Base-by-base conservation (phyloP, 78 protist species). In the Cavenderia fasciculata region DNA sequence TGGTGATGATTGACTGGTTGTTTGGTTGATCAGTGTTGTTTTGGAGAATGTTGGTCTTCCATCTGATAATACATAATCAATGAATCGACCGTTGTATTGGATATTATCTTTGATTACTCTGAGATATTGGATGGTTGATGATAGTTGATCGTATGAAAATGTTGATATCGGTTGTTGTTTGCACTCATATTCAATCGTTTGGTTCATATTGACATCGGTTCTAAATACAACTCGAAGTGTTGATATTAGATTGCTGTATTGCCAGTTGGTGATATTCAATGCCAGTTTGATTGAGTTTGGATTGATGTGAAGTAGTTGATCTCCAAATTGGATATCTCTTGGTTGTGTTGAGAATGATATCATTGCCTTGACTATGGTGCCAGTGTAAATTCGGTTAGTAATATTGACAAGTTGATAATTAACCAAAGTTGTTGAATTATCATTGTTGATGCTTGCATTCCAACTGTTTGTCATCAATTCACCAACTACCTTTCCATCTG, bases 251-350 rank as follows among this genome's bases (percentile, higher is more conserved):
- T 74, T 65, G 6, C 8, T 14, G 12, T 65, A 78, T 27, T 23
- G 19, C 88, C 88, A 78, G 19, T 41, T 54, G 3, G n/a, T 16
- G 21, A 78, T 66, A 29, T 51, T n/a, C 21, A 78, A 18, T 6
- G 88, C 34, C 0, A 78, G 59, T 66, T 78, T 78, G 19, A 78
- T 29, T 25, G 72, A 51, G 57, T 66, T 69, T 7, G 74, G 49
- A 40, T 44, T 49, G 4, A 66, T 23, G 25, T 34, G 33, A 11
- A 8, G 21, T 10, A 63, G 29, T 7, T 12, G n/a, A 6, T 75
- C 88, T 27, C 76, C 88, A 65, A 78, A 78, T 34, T 49, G 49
- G 36, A 43, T 31, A 0, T 57, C 52, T 19, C 33, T 41, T n/a
- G n/a, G n/a, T n/a, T n/a, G n/a, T n/a, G n/a, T n/a, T n/a, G n/a